Evolutionary conservation across 306 rosid genomes (phyloP), one percentile per base, ranked within the genome.

Genomic region (Prunus mira): DNA sequence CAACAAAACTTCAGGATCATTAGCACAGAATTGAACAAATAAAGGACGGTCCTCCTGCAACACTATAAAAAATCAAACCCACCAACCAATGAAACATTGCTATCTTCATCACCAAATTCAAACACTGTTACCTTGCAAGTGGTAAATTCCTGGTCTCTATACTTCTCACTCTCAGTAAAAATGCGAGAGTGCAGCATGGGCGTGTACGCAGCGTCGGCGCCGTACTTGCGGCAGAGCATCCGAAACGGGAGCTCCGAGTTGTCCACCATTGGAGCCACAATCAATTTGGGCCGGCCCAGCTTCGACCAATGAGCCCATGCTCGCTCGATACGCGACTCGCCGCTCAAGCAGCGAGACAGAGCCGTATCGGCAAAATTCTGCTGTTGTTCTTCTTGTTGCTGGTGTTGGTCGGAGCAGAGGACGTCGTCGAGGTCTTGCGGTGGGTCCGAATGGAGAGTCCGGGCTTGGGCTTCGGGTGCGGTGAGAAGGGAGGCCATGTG

Each of bases 201-300:
- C 8, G 90, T 88, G 73, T 88, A 88, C 5, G 90, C 88, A 0
- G 88, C 86, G 34, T 75, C 81, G 32, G 98, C 98, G 24, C 97
- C 99, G 68, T 89, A 96, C 85, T 92, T 96, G 55, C 92, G 89
- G 78, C 98, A 96, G 63, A 96, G 88, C 97, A 96, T 46, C 50
- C 99, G 90, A 67, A 89, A 96, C 0, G 98, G 98, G 2, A 96
- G 83, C 82, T 96, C 99, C 19, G 99, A 96, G 74, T 96, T 96
- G 79, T 96, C 99, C 3, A 96, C 98, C 96, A 96, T 96, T 3
- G 98, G 99, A 64, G 99, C 98, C 1, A 96, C 99, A 12, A 96
- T 79, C 71, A 87, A 58, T 76, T 82, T 96, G 71, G 99, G 99
- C 56, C 89, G 88, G 3, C 97, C 98, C 70, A 96, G 78, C 66